Base-by-base conservation (phyloP, 768 basidiomycete genomes). In the Lentinula edodes region DNA sequence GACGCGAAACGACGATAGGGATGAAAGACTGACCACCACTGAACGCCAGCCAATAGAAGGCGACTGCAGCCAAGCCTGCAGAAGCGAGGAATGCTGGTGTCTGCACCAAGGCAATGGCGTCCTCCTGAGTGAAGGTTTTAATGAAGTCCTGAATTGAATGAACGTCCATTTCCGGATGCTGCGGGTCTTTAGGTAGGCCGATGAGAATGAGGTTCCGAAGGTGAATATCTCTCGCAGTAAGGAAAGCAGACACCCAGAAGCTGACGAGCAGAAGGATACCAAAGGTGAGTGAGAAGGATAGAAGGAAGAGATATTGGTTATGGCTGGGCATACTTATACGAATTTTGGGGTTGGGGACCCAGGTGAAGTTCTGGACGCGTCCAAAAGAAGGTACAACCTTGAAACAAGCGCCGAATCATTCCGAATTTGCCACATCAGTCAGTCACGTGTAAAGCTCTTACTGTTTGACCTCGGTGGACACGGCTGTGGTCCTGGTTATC, bases 171-270 rank as follows among this genome's bases (percentile, higher is more conserved):
- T 65, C 50, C 28, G 67, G 66, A 63, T 63, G 43, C 36, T 66
- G 63, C 56, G 62, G 64, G 62, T 72, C 66, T 53, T 76, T 71
- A 61, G 75, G 75, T 52, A 87, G 76, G 60, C 87, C 88, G 52
- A 87, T 70, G 69, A 90, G 85, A 66, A 89, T 88, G 70, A 90
- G 70, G 18, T 80, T 71, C 32, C 81, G 75, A 61, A 85, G 48
- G 74, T 84, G 75, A 79, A 83, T 86, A 67, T 86, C 87, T 9
- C 81, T 80, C 8, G 75, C 78, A 6, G 67, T 67, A 65, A 90
- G 84, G 61, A 67, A 75, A 18, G 69, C 52, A 64, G 74, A 68
- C 63, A 86, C 50, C 66, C 75, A 76, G 66, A 72, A 74, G 59
- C 78, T 73, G 68, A 77, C 59, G 62, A 75, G 59, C 67, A 83